These are phyloP conservation scores for Chaetomiaceae sp. DNA, from an alignment of 2,329 filamentous ascomycete species.

Conservation along the genomic window DNA sequence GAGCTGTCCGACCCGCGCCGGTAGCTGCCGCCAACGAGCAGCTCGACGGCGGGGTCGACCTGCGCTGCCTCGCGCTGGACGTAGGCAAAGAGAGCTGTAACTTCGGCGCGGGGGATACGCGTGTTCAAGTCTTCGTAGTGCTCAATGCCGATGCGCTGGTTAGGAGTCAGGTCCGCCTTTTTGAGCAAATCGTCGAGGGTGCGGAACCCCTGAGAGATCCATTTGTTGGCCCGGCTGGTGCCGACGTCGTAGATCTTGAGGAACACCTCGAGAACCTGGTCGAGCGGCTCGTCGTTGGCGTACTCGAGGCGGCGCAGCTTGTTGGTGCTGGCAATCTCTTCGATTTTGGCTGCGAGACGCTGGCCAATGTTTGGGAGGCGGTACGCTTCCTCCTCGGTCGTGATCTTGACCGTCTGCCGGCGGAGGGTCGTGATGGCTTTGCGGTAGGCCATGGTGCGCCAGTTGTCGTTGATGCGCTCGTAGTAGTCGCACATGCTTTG, in stretches of 20 bases:
- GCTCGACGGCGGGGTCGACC: conserved; percentile 61
- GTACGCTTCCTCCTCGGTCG: conserved; percentile 64
- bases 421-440: conserved; percentile 71
- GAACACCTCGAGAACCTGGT: conserved; percentile 64
- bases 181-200: conserved; percentile 66
- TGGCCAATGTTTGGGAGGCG: conserved; percentile 64
- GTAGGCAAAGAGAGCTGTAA: conserved; percentile 62
- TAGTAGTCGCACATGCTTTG: conserved; percentile 79
- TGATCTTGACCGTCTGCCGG: conserved; percentile 59
- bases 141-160: conserved; percentile 72
- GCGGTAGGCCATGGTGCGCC: conserved; percentile 71
- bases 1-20: conserved; percentile 70
- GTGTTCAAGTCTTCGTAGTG: conserved; percentile 75
- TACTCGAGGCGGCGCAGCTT: conserved; percentile 68
- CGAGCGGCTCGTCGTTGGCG: conserved; percentile 61
- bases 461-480: conserved; percentile 67
- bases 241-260: conserved; percentile 78
- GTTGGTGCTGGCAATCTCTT: conserved; percentile 78
- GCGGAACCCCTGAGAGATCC: conserved; percentile 70
- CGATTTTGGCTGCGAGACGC: conserved; percentile 77
- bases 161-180: conserved; percentile 59
- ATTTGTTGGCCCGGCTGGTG: conserved; percentile 62
- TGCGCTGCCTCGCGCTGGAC: conserved; percentile 55
- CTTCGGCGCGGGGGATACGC: conserved; percentile 73
- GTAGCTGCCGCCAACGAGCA: conserved; percentile 80